Conservation (phyloP, 768 basidiomycete genomes). For the Candolleomyces aberdarensis region DNA sequence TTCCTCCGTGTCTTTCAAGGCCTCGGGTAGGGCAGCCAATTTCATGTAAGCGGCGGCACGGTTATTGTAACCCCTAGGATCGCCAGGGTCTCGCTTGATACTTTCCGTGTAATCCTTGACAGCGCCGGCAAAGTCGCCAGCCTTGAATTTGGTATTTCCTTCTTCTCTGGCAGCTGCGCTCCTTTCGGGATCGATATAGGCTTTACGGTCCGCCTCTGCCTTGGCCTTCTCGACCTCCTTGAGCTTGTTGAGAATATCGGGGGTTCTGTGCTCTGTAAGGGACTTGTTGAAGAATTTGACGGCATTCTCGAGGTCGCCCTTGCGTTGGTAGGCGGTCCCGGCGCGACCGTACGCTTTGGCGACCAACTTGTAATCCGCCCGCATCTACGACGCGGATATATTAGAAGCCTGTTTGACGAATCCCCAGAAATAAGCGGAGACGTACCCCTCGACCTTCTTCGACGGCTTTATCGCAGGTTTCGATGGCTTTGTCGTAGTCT, state of each 20-base stretch:
- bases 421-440: neutral
- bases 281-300: slow-evolving; percentile 94
- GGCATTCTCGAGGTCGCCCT: slow-evolving; percentile 70
- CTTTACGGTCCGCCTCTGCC: slow-evolving; percentile 71
- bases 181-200: slow-evolving; percentile 85
- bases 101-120: slow-evolving; percentile 94
- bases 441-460: slow-evolving; percentile 85
- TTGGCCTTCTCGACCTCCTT: slow-evolving; percentile 79
- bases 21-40: slow-evolving; percentile 89
- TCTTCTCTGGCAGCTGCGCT: slow-evolving; percentile 85
- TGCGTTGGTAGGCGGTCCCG: slow-evolving; percentile 81
- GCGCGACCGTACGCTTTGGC: slow-evolving; percentile 93
- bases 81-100: slow-evolving; percentile 91
- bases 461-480: slow-evolving; percentile 92
- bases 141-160: slow-evolving; percentile 90
- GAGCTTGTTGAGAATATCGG: slow-evolving; percentile 87
- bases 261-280: slow-evolving; percentile 93
- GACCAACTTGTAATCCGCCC: slow-evolving; percentile 92
- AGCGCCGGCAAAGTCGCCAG: slow-evolving; percentile 85
- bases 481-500: slow-evolving; percentile 87
- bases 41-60: slow-evolving; percentile 98
- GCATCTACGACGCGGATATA: slow-evolving; percentile 44
- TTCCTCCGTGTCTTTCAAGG: slow-evolving; percentile 91
- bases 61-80: slow-evolving; percentile 95
- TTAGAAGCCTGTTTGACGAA: neutral